Evolutionary conservation across 441 rosid species (phyloP).

Genomic region (Pelargonium cotyledonis): DNA sequence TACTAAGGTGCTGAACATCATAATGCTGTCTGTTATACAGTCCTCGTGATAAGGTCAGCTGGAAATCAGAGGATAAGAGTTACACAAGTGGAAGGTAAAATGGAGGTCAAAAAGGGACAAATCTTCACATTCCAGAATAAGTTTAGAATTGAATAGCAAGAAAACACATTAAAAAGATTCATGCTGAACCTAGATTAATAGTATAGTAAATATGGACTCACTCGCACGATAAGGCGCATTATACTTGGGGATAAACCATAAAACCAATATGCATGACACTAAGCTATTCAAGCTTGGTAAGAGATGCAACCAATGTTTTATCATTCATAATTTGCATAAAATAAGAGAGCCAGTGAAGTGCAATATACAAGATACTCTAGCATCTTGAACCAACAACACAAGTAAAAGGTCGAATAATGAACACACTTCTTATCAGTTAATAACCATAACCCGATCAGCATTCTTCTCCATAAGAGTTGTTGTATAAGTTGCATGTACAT

Average conservation of each 20-base stretch:
- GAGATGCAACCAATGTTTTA: background rate
- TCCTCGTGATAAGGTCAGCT: conserved; percentile 35
- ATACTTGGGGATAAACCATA: background rate
- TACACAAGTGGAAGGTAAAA: conserved; percentile 13
- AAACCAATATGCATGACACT: background rate
- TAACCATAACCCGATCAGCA: background rate
- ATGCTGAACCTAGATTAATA: background rate
- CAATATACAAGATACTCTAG: background rate
- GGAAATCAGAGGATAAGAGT: conserved; percentile 22
- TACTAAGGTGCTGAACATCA: conserved; percentile 34
- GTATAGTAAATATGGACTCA: background rate
- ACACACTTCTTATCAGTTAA: background rate
- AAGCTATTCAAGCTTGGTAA: background rate
- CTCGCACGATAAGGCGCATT: background rate
- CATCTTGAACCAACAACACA: background rate
- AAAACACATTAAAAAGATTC: conserved; percentile 7
- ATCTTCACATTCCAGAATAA: conserved; percentile 17
- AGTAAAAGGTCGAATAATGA: background rate
- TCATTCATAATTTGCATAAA: conserved; percentile 1
- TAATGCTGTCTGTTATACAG: conserved; percentile 25
- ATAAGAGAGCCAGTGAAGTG: background rate
- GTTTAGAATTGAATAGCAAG: conserved; percentile 8
- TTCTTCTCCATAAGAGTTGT: conserved; percentile 3
- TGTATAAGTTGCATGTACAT: background rate
- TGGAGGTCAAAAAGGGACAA: conserved; percentile 1